phyloP scores from a whole-genome alignment of 1,284 basidiomycete genomes.

The Phylloporus gajari region DNA sequence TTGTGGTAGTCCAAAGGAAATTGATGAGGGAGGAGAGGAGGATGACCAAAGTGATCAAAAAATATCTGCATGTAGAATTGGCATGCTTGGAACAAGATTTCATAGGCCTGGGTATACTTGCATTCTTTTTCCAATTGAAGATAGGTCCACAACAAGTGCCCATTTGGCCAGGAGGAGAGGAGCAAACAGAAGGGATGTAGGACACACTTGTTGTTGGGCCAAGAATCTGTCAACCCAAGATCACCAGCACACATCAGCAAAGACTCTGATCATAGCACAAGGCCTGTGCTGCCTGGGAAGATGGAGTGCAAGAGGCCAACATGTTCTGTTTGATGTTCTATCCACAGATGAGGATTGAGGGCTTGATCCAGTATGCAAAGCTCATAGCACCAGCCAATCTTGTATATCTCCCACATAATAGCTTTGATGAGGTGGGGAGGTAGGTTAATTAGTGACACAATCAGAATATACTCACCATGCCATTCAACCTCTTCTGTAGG shows the following conservation, averaged over 20 bases:
- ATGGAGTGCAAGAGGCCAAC: not conserved
- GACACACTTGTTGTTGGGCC: too few relatives aligned
- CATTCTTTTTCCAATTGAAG: not conserved
- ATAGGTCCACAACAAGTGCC: not conserved
- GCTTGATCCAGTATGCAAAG: not conserved
- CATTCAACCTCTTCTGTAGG: not conserved
- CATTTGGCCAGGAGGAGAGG: not conserved
- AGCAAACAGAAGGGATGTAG: too few relatives aligned
- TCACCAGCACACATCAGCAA: not conserved
- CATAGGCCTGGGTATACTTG: not conserved
- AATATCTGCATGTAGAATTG: not conserved
- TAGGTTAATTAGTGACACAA: not conserved
- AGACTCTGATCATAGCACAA: not conserved
- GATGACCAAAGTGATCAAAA: not conserved
- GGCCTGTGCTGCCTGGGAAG: not conserved
- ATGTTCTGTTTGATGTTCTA: not conserved
- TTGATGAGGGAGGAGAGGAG: not conserved
- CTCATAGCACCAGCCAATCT: not conserved
- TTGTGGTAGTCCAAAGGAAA: not conserved
- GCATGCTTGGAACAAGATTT: not conserved
- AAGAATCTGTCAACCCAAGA: not conserved
- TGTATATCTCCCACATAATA: not conserved
- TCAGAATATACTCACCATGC: not conserved
- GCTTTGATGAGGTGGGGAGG: not conserved
- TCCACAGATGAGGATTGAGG: not conserved